phyloP scores from a whole-genome alignment of 768 basidiomycete genomes.

The Macrolepiota dolichaula region DNA sequence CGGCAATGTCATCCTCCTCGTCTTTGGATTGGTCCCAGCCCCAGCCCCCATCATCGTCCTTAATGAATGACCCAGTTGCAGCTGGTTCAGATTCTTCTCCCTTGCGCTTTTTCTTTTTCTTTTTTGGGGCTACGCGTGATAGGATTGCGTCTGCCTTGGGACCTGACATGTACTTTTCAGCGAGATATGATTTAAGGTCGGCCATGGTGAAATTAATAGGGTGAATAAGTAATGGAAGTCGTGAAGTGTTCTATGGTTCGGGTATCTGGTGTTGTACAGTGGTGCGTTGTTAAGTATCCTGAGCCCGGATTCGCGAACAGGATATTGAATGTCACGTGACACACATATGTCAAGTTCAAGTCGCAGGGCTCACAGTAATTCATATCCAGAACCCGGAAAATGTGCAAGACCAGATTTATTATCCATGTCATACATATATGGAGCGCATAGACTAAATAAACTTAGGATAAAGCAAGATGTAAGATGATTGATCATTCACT shows the following conservation, averaged over 20 bases:
- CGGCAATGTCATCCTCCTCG: constrained; percentile 55
- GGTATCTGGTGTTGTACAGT: not conserved
- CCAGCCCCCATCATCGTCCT: constrained; percentile 77
- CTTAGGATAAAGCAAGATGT: not conserved
- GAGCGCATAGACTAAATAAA: not conserved
- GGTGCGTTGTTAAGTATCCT: not conserved
- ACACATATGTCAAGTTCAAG: too few relatives aligned
- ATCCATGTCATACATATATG: not conserved
- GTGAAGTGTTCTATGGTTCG: not conserved
- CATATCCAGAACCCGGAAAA: too few relatives aligned
- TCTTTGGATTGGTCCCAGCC: constrained; percentile 40
- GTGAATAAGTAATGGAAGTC: too few relatives aligned
- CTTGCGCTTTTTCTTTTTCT: constrained; percentile 78
- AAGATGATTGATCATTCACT: not conserved
- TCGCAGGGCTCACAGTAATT: too few relatives aligned
- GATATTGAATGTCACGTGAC: too few relatives aligned
- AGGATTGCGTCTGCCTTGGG: constrained; percentile 95
- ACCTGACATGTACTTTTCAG: constrained; percentile 94
- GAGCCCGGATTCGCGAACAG: not conserved
- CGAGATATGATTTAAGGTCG: constrained; percentile 77
- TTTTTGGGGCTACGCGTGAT: constrained; percentile 53
- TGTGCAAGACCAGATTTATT: too few relatives aligned
- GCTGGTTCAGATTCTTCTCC: constrained; percentile 20
- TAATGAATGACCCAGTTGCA: constrained; percentile 31
- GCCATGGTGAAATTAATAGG: constrained; percentile 30